Percentiles rank a stretch among this genome's conserved stretches.
phyloP scores from a whole-genome alignment of 345 rosid genomes.

The Rhizophora apiculata region DNA sequence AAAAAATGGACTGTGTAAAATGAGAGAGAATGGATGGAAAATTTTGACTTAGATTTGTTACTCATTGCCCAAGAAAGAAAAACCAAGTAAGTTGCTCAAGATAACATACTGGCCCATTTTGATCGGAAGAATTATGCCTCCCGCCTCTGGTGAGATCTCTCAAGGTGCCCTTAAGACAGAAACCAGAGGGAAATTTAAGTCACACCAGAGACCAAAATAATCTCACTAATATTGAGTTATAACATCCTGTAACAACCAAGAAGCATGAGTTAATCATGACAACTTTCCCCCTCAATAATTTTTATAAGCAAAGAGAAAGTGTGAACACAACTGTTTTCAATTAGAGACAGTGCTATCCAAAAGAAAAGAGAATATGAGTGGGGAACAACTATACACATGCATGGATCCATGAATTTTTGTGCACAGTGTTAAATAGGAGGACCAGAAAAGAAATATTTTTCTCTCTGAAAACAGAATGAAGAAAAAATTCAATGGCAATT shows the following conservation, averaged over 20 bases:
- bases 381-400: no score
- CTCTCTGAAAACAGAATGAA: no score
- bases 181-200: constrained; percentile 9
- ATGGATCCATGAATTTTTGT: no score
- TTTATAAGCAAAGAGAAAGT: background rate
- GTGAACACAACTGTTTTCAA: background rate
- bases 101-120: constrained; percentile 38
- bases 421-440: no score
- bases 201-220: constrained; percentile 7
- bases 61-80: background rate
- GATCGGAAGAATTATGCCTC: constrained; percentile 25
- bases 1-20: background rate
- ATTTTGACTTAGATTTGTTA: background rate
- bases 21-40: background rate
- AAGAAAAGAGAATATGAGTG: no score
- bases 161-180: constrained; percentile 40
- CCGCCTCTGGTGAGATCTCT: constrained; percentile 49
- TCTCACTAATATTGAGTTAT: background rate
- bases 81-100: constrained; percentile 5
- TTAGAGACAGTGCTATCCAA: no score
- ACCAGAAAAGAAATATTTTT: no score
- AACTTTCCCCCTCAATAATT: background rate
- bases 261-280: background rate
- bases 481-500: no score
- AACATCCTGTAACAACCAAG: background rate